Percentiles rank a stretch among this genome's conserved stretches.
Conservation (phyloP, 768 basidiomycete genomes). For the Gymnopilus junonius region DNA sequence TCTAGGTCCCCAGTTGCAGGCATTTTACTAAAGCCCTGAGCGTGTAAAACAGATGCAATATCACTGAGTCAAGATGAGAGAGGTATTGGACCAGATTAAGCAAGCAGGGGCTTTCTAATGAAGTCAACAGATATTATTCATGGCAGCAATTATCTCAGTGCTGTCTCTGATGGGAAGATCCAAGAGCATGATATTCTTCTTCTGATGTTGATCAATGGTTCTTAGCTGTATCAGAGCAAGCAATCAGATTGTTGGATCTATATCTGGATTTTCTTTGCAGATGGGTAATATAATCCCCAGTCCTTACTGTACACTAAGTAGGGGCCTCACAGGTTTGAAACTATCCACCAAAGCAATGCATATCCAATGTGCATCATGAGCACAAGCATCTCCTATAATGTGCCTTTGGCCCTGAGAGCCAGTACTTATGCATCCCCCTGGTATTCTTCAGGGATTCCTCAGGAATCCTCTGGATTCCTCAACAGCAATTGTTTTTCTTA, state of each 20-base stretch:
- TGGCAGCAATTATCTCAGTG: constrained; percentile 35
- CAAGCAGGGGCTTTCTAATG: neutral
- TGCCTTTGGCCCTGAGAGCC: too few relatives aligned
- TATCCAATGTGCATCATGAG: too few relatives aligned
- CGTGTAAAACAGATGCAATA: constrained; percentile 33
- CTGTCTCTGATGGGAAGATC: constrained; percentile 25
- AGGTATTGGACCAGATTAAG: constrained; percentile 21
- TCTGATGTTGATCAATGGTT: constrained; percentile 41
- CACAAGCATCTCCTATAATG: too few relatives aligned
- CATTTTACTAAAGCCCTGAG: constrained; percentile 14
- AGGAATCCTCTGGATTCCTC: too few relatives aligned
- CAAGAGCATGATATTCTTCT: constrained; percentile 36
- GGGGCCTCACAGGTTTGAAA: too few relatives aligned
- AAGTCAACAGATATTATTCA: constrained; percentile 7
- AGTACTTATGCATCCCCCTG: too few relatives aligned
- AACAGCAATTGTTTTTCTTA: too few relatives aligned
- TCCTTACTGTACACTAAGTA: too few relatives aligned
- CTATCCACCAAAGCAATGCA: too few relatives aligned
- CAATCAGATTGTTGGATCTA: constrained; percentile 46
- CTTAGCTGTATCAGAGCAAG: constrained; percentile 45
- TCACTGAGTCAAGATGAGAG: constrained; percentile 21
- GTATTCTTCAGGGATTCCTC: too few relatives aligned
- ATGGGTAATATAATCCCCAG: too few relatives aligned
- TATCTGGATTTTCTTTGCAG: constrained; percentile 43
- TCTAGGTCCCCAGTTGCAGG: constrained; percentile 47